Conservation (phyloP, 768 basidiomycete species). For the Flagelloscypha sp. region DNA sequence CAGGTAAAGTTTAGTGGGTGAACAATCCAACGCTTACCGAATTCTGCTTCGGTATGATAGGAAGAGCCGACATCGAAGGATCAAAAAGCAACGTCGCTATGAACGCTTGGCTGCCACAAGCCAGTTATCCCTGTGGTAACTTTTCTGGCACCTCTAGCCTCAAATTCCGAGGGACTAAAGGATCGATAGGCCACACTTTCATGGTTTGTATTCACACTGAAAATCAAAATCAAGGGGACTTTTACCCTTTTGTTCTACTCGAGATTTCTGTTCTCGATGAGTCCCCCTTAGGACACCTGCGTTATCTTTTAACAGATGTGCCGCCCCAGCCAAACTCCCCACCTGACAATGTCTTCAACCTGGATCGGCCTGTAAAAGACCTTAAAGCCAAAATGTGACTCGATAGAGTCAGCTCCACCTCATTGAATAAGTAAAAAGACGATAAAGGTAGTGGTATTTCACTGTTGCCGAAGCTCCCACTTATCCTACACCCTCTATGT, state of each 20-base stretch:
- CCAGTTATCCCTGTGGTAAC: slow-evolving; percentile 74
- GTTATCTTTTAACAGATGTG: slow-evolving; percentile 76
- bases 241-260: slow-evolving; percentile 75
- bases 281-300: slow-evolving; percentile 75
- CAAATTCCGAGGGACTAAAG: slow-evolving; percentile 73
- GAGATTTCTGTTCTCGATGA: slow-evolving; percentile 77
- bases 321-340: slow-evolving; percentile 78
- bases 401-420: slow-evolving; percentile 62
- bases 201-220: slow-evolving; percentile 76
- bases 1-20: too few species aligned
- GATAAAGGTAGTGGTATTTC: slow-evolving; percentile 80
- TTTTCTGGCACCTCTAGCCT: slow-evolving; percentile 78
- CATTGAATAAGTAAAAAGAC: slow-evolving; percentile 76
- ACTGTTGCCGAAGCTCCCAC: slow-evolving; percentile 71
- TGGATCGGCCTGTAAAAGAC: slow-evolving; percentile 59
- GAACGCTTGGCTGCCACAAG: slow-evolving; percentile 79
- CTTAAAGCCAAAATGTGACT: slow-evolving; percentile 66
- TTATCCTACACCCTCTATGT: slow-evolving; percentile 77
- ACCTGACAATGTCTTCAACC: slow-evolving; percentile 74
- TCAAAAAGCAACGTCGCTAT: slow-evolving; percentile 80
- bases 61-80: slow-evolving; percentile 78
- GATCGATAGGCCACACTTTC: slow-evolving; percentile 81
- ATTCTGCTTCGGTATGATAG: slow-evolving; percentile 77
- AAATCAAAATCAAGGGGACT: slow-evolving; percentile 77
- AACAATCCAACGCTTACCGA: slow-evolving; percentile 77